These are phyloP conservation scores for Cystobasidium slooffiae DNA, from an alignment of 1,284 basidiomycete species.

Conservation along the genomic window DNA sequence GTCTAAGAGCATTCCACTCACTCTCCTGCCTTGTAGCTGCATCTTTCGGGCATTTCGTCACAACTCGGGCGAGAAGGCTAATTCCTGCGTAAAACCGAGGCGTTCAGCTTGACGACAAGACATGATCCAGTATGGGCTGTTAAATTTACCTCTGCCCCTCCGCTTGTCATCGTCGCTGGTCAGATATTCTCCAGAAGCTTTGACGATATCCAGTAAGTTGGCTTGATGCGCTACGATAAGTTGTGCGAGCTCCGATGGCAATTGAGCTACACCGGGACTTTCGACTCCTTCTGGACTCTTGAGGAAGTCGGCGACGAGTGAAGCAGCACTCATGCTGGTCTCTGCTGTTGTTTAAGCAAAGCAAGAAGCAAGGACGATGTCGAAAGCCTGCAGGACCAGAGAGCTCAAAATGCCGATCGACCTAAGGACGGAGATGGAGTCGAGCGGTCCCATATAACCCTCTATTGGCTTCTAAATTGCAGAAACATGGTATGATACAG, in stretches of 20 bases:
- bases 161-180: conserved; percentile 80
- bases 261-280: conserved; percentile 8
- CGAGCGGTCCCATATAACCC: too few species aligned
- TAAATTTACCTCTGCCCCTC: conserved; percentile 71
- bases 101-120: neutral
- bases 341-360: neutral
- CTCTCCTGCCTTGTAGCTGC: conserved; percentile 81
- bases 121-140: conserved; percentile 46
- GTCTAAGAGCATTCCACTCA: conserved; percentile 57
- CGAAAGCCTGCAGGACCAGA: neutral
- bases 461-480: too few species aligned
- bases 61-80: conserved; percentile 69
- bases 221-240: conserved; percentile 50
- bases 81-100: conserved; percentile 65
- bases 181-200: conserved; percentile 80
- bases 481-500: too few species aligned
- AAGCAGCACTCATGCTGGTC: neutral
- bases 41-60: conserved; percentile 66
- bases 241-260: conserved; percentile 35
- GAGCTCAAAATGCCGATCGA: neutral
- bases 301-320: conserved; percentile 6
- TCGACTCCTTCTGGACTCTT: conserved; percentile 10
- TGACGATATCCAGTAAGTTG: conserved; percentile 81
- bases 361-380: neutral
- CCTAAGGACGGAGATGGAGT: too few species aligned